Base-by-base conservation (phyloP, 2,329 filamentous ascomycete species). In the Penicillium nordicum region DNA sequence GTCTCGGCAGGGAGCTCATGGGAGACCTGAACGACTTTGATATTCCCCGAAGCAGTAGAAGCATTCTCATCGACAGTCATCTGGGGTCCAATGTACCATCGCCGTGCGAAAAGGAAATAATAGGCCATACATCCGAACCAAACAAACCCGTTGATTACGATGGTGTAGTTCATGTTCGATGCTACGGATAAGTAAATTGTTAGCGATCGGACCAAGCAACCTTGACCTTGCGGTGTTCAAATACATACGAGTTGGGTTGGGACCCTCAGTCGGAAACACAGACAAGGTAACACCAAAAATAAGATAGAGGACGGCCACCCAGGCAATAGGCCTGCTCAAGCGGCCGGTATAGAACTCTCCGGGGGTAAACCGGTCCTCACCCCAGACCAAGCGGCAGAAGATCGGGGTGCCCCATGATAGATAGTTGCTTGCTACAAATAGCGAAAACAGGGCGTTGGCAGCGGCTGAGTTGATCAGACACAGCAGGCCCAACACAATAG, bases 21-120 rank as follows among this genome's bases (percentile, higher is more conserved):
- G 4, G n/a, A 14, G 12, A 34, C 3, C 12, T 21, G 6, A 10
- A 23, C 12, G 11, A 5, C 16, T 9, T 32, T 25, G 6, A 23
- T 34, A 36, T 27, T 53, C 0, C 55, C 45, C 3, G 57, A 55
- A 36, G 21, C 16, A 8, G 14, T 16, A 16, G 57, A 56, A 18
- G 27, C 10, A 47, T 9, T 34, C 34, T 55, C 58, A 8, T 77
- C 76, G 32, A 85, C 72, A 1, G 84, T 86, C 55, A 80, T 80
- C 70, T 81, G 82, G 0, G 84, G 84, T 0, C 84, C 84, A 0
- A 75, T 82, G 62, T 85, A 86, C 83, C 84, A 86, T 61, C 83
- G 85, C 49, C 78, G 74, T 3, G 83, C 84, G 65, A 81, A 80
- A 12, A 84, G 62, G 61, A 77, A 79, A 63, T 85, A 86, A 68